Evolutionary conservation across 495 filamentous ascomycete genomes (phyloP), one percentile per base, ranked within the genome.

Genomic region (Bathelium albidoporum): DNA sequence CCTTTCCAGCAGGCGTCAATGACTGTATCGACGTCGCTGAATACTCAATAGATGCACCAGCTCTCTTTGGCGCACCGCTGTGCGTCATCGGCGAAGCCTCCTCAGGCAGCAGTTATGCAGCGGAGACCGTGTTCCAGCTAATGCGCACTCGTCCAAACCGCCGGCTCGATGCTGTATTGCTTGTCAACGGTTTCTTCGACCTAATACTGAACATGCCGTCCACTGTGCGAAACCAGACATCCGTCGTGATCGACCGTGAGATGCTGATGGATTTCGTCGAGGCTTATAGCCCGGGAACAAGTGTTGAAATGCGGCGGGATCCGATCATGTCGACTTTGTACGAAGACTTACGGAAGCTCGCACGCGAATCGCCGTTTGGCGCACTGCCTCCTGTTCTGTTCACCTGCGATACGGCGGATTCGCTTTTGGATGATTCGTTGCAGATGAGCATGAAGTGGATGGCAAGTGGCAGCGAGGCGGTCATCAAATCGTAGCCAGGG

Each of bases 31-130:
- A 64, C 45, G 63, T 64, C 2, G 58, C 60, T 36, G 29, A 44
- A 52, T 64, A 59, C 36, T 60, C 39, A 22, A 44, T 58, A 2
- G 44, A 49, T 49, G 44, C 14, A 5, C 44, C 44, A 5, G n/a
- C 63, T 34, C 22, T 43, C 55, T 16, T 64, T 58, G 2, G 58
- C 22, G 44, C 44, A 20, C 44, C 44, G n/a, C 34, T 49, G 18
- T 39, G 63, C 22, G 59, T 64, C 36, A 60, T 64, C 58, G 63
- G 63, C 58, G 63, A 58, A 20, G 55, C 63, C 16, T 64, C 63
- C 12, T 34, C 63, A 11, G 63, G 63, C 20, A 58, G 63, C 14
- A 64, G 53, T 52, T 59, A 60, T 2, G 63, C 63, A n/a, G 63
- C 63, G 20, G 39, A 49, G 24, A 49, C 44, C 5, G 22, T 20